Evolutionary conservation across 2,329 filamentous ascomycete genomes (phyloP), one percentile per base, ranked within the genome.

Genomic region (Intubia oerlemansii): DNA sequence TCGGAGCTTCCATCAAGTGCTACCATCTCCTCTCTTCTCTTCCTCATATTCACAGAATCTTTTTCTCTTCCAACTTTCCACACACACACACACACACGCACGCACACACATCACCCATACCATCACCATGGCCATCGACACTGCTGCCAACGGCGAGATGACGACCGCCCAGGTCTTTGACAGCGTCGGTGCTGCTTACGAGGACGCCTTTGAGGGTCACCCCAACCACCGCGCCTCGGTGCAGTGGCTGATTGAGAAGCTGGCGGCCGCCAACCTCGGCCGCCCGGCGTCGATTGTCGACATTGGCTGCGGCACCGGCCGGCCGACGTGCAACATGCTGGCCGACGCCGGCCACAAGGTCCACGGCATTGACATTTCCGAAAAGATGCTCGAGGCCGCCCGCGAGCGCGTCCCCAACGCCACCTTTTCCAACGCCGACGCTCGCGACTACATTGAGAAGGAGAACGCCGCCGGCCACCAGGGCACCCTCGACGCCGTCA

Each of bases 271-370:
- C 1, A 20, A 33, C 9, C n/a, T 32, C 1, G 8, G 23, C 7
- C 31, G 32, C n/a, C 28, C 25, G 14, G 32, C 29, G 17, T 22
- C 18, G 13, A 32, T 42, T 24, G 33, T 46, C 24, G 43, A 46
- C 30, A 36, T 45, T 8, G 44, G 44, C 34, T 44, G 41, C 31
- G 44, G 42, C 25, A 45, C 44, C 7, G 42, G 44, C 15, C 35
- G 37, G 6, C 44, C 43, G 0, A 37, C 41, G 5, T 41, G 38
- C 32, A 35, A 30, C 8, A 18, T 33, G 1, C 39, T 46, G 6
- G 41, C 43, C 10, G 39, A 35, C 2, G 42, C 43, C 1, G 44
- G 43, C 10, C 44, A 46, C 37, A 31, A 36, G 19, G 42, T 44
- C 5, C 38, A 44, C 3, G 42, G 43, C 20, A 43, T 44, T 25